These are phyloP conservation scores for Maudiozyma humilis DNA, from an alignment of 1,139 yeast species.

Conservation along the genomic window DNA sequence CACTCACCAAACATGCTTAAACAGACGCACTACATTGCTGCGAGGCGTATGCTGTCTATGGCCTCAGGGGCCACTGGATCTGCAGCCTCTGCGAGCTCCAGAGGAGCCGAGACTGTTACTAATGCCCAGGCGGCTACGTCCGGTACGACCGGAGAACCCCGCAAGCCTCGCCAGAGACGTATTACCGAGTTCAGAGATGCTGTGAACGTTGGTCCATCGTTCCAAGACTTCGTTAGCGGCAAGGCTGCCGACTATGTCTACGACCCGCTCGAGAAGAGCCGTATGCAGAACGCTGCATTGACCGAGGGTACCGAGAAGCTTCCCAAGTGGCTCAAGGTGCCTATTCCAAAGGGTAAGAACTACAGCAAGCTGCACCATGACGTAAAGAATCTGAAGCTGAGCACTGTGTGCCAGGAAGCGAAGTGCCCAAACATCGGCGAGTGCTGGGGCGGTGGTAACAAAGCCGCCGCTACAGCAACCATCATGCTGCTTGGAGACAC, in stretches of 20 bases:
- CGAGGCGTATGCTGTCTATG: neutral
- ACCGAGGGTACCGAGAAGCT: conserved; percentile 36
- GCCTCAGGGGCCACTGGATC: neutral
- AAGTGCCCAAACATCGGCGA: conserved; percentile 98
- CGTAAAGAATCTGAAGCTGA: conserved; percentile 75
- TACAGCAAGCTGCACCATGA: conserved; percentile 77
- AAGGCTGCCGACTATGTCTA: conserved; percentile 57
- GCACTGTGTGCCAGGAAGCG: conserved; percentile 98
- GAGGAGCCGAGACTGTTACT: neutral
- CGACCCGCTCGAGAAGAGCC: conserved; percentile 67
- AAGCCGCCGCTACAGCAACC: conserved; percentile 96
- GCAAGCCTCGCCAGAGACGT: conserved; percentile 35
- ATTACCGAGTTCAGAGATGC: conserved; percentile 60
- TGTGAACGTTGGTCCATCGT: conserved; percentile 81
- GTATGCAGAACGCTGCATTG: conserved; percentile 33
- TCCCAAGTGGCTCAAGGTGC: conserved; percentile 91
- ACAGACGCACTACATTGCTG: neutral
- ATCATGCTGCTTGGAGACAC: conserved; percentile 98
- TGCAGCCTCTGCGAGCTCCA: neutral
- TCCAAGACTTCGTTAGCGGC: conserved; percentile 82
- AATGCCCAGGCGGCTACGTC: neutral
- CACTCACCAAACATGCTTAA: neutral
- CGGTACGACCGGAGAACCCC: neutral
- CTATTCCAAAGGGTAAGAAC: conserved; percentile 86
- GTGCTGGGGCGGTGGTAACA: conserved; percentile 96